Evolutionary conservation across 2,329 filamentous ascomycete genomes (phyloP).

Genomic region (Fusarium beomiforme): DNA sequence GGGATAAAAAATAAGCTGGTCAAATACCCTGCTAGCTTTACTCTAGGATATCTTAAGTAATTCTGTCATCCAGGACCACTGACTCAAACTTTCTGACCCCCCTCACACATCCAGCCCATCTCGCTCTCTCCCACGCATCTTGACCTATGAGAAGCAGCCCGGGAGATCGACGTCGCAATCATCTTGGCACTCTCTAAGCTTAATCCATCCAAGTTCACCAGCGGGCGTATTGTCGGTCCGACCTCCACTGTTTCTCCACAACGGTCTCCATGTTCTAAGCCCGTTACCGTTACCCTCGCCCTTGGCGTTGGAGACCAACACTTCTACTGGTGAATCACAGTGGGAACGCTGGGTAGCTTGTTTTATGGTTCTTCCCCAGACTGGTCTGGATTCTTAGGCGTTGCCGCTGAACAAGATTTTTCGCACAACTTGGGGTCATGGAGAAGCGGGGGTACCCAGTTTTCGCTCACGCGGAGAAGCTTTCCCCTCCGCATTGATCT

Average conservation of each 20-base stretch:
- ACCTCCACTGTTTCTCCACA: conserved; percentile 24
- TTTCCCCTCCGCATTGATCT: conserved; percentile 13
- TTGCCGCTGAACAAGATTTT: conserved; percentile 8
- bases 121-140: neutral
- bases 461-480: neutral
- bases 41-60: too few species aligned
- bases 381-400: conserved; percentile 19
- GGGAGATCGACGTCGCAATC: conserved; percentile 16
- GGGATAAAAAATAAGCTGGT: too few species aligned
- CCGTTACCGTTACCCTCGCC: neutral
- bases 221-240: conserved; percentile 29
- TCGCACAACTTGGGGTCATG: conserved; percentile 5
- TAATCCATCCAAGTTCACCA: conserved; percentile 5
- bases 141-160: neutral
- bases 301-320: neutral
- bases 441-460: conserved; percentile 10
- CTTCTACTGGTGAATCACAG: neutral
- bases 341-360: conserved; percentile 12
- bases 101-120: neutral
- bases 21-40: too few species aligned
- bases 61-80: too few species aligned
- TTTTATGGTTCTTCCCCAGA: conserved; percentile 37
- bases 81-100: too few species aligned
- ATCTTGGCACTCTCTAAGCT: conserved; percentile 18
- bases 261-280: neutral